Conservation (phyloP, 352 stramenopile species). For the Phytophthora kernoviae region DNA sequence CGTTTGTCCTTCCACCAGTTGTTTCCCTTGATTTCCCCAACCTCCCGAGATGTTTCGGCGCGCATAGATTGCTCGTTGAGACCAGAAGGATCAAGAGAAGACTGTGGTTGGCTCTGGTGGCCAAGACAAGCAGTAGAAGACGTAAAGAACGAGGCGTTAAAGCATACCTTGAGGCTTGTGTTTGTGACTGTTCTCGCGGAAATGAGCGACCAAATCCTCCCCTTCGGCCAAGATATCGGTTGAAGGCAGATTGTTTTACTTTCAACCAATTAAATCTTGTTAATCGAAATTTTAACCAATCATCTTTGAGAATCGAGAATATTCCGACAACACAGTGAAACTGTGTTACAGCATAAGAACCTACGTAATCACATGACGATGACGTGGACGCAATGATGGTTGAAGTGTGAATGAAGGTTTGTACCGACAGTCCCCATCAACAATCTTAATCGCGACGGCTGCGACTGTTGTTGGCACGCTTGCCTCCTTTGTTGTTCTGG, state of each 20-base stretch:
- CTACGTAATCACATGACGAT: constrained; percentile 12
- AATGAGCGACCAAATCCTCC: constrained; percentile 23
- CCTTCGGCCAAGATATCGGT: constrained; percentile 3
- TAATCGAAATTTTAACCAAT: neutral
- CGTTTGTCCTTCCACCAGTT: neutral
- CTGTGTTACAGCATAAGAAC: neutral
- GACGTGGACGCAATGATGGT: constrained; percentile 28
- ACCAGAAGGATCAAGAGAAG: constrained; percentile 2
- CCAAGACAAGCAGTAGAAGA: neutral
- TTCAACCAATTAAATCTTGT: neutral
- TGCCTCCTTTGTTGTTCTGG: constrained; percentile 60
- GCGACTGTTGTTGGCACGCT: constrained; percentile 46
- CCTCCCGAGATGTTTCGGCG: neutral
- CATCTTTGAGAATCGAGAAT: constrained; percentile 9
- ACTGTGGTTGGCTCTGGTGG: neutral
- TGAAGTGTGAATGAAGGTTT: constrained; percentile 16
- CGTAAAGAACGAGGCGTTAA: constrained; percentile 5
- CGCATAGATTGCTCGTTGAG: neutral
- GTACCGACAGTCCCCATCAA: neutral
- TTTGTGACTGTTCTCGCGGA: constrained; percentile 30
- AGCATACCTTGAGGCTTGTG: constrained; percentile 14
- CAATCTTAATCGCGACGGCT: constrained; percentile 36
- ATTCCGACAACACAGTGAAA: constrained; percentile 1
- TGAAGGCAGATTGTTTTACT: constrained; percentile 6
- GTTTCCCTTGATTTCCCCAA: too few relatives aligned